phyloP scores from a whole-genome alignment of 129 eudicot species.

The Helichrysum umbraculigerum region DNA sequence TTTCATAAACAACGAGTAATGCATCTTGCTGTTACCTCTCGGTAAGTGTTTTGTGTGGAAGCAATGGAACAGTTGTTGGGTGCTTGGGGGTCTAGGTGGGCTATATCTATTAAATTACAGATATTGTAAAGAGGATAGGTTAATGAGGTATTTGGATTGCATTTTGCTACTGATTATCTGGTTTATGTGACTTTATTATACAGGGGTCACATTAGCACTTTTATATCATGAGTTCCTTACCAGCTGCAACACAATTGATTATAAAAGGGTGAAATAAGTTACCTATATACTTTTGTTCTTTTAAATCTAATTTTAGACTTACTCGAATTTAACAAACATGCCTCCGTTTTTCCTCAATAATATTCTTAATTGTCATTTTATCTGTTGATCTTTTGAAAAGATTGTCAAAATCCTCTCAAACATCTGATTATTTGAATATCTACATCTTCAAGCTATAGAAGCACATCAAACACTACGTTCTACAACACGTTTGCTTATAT shows the following conservation, averaged over 20 bases:
- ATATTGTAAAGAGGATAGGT: not conserved
- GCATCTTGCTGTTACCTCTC: constrained; percentile 91
- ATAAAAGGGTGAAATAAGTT: not conserved
- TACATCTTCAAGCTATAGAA: not conserved
- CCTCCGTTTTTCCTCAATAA: not conserved
- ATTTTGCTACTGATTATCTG: not conserved
- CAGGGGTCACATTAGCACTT: not conserved
- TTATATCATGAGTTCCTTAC: not conserved
- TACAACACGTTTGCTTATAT: not conserved
- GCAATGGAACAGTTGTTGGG: not conserved
- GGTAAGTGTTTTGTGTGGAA: constrained; percentile 44
- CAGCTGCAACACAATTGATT: not conserved
- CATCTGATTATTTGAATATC: not conserved
- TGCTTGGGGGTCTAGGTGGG: not conserved
- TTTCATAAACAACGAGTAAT: constrained; percentile 94
- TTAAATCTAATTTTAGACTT: not conserved
- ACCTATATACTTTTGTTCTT: not conserved
- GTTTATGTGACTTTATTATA: not conserved
- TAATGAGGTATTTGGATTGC: not conserved
- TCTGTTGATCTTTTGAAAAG: not conserved
- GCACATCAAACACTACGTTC: not conserved
- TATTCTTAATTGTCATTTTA: not conserved
- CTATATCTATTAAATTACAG: not conserved
- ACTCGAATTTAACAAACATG: too few species aligned
- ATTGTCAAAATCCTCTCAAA: not conserved